phyloP scores from a whole-genome alignment of 2,329 filamentous ascomycete genomes.

The Cordyceps pruinosa region DNA sequence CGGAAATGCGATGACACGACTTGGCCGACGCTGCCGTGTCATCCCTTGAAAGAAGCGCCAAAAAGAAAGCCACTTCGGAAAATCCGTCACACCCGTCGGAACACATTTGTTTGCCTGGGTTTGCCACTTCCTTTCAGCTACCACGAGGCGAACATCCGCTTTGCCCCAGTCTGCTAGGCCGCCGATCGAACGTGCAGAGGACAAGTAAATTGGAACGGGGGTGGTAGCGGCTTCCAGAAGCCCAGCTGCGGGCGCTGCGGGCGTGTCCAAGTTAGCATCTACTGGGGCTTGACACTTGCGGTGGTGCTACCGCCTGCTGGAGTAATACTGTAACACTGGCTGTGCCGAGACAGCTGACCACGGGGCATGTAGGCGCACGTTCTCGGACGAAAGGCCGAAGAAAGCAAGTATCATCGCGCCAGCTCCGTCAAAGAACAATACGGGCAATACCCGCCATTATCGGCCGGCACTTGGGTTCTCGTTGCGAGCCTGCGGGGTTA shows the following conservation, averaged over 20 bases:
- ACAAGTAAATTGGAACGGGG: neutral
- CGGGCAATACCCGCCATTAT: neutral
- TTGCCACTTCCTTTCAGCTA: neutral
- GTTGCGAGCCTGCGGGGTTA: neutral
- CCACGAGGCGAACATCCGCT: neutral
- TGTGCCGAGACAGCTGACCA: neutral
- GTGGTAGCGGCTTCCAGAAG: neutral
- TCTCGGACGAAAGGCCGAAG: neutral
- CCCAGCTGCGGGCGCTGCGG: neutral
- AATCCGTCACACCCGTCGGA: neutral
- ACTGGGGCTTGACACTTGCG: neutral
- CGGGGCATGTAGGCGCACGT: neutral
- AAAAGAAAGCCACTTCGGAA: neutral
- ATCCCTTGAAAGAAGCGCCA: neutral
- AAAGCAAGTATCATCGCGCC: neutral
- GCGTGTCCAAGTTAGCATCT: neutral
- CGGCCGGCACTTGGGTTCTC: neutral
- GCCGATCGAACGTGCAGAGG: neutral
- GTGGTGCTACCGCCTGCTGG: neutral
- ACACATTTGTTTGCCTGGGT: neutral
- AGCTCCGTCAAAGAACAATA: neutral
- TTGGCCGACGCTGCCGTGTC: neutral
- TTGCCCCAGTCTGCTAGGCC: neutral
- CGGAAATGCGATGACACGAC: neutral
- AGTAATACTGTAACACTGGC: neutral